phyloP scores from a whole-genome alignment of 306 rosid genomes.

The Corylus avellana region DNA sequence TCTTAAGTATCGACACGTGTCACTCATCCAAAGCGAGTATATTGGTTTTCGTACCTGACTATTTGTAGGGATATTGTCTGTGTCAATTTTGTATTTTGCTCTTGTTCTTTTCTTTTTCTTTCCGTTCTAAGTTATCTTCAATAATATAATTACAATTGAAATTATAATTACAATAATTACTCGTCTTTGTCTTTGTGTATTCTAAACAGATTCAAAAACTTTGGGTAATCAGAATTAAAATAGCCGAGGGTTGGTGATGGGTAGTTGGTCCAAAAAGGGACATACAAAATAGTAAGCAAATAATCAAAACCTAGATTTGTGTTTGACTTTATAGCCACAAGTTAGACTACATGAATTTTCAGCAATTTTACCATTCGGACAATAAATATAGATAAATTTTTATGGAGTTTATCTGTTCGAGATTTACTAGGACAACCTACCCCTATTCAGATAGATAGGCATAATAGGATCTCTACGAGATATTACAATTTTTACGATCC shows the following conservation, averaged over 20 bases:
- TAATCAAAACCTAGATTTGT: background rate
- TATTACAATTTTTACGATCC: too few relatives aligned
- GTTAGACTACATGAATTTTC: too few relatives aligned
- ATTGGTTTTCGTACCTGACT: background rate
- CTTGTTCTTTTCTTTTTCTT: background rate
- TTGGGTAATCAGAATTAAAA: background rate
- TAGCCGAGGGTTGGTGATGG: background rate
- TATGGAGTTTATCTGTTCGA: too few relatives aligned
- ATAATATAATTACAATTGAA: background rate
- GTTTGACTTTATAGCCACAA: background rate
- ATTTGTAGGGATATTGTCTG: background rate
- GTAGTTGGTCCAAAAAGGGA: background rate
- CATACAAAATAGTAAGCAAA: background rate
- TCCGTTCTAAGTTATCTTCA: constrained; percentile 3
- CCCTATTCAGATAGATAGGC: too few relatives aligned
- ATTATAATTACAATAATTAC: background rate
- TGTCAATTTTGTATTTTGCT: constrained; percentile 14
- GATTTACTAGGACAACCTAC: too few relatives aligned
- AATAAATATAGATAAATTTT: too few relatives aligned
- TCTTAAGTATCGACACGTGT: background rate
- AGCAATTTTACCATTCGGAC: too few relatives aligned
- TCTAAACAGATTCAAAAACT: background rate
- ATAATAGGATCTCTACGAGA: too few relatives aligned
- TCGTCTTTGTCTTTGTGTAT: background rate
- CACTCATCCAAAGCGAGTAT: background rate